Evolutionary conservation across 805 yeast genomes (phyloP), one percentile per base, ranked within the genome.

Genomic region (Barnettozyma pratensis): DNA sequence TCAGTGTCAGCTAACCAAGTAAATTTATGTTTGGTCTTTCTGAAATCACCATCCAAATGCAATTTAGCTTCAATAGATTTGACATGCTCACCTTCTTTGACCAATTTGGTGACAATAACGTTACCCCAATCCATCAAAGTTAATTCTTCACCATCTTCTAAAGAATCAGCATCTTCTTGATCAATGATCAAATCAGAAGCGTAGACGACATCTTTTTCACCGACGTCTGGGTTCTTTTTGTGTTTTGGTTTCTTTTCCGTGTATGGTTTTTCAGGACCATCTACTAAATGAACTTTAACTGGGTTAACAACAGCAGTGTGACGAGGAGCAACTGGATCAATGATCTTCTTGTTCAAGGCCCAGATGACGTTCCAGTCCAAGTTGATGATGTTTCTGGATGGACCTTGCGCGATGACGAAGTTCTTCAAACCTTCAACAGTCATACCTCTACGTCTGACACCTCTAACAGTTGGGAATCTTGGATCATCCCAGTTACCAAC

Each of bases 41-140:
- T 85, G 88, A 91, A 92, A 68, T 92, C 98, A 71, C 98, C 98
- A 57, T 87, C 97, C 63, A 92, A 77, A 68, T 92, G 85, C 60
- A 92, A 75, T 59, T 81, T 84, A 48, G 89, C 96, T 46, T 80
- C 85, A 53, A 92, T 72, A 4, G 83, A 72, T 42, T 73, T 74
- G 48, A 85, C 85, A 40, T 66, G 67, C 42, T 69, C 77, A 50
- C 78, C 85, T 54, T 80, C 82, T 66, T 79, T 83, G 65, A 70
- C 71, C 63, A 91, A 77, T 66, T 80, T 80, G 56, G 85, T 79
- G 56, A 91, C 73, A 56, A 92, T 85, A 50, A 82, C 86, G 67
- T 92, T 92, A 77, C 97, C 98, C 98, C 98, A 92, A 71, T 92
- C 97, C 98, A 92, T 92, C 62, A 92, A 79, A n/a, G 98, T 92